Conservation (phyloP, 2,329 filamentous ascomycete genomes). For the Raffaelea deltoideospora region DNA sequence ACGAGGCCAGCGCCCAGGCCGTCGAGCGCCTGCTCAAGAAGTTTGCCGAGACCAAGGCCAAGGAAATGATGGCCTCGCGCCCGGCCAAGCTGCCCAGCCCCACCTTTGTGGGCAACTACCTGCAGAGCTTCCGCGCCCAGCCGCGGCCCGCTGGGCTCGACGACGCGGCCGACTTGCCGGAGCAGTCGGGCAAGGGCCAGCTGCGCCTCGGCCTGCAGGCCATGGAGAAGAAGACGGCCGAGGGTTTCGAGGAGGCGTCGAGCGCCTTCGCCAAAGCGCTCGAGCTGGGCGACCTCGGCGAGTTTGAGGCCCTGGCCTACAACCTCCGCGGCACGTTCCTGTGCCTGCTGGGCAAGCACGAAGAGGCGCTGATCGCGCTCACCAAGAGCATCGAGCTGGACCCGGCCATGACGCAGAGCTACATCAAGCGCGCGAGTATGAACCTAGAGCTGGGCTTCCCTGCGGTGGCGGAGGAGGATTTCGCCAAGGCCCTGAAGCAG, state of each 20-base stretch:
- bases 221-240: constrained; percentile 72
- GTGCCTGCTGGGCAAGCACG: constrained; percentile 79
- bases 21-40: constrained; percentile 93
- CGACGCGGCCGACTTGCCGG: constrained; percentile 60
- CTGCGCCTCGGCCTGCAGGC: constrained; percentile 69
- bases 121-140: constrained; percentile 90
- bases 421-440: constrained; percentile 98
- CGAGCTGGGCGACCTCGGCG: constrained; percentile 62
- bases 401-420: constrained; percentile 80
- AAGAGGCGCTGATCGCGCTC: constrained; percentile 68
- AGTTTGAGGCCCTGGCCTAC: constrained; percentile 80
- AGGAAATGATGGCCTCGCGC: constrained; percentile 76
- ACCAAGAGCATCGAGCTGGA: constrained; percentile 89
- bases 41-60: constrained; percentile 87
- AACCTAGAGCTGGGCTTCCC: constrained; percentile 83
- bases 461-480: constrained; percentile 76
- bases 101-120: constrained; percentile 95
- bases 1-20: constrained; percentile 71
- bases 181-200: constrained; percentile 70
- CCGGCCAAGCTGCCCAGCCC: constrained; percentile 79
- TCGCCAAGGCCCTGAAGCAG: constrained; percentile 69
- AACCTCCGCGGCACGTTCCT: constrained; percentile 95
- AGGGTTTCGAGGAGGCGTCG: constrained; percentile 82
- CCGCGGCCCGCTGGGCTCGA: constrained; percentile 68
- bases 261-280: constrained; percentile 77